Conservation (phyloP, 1,139 yeast species). For the Meyerozyma carpophila region DNA sequence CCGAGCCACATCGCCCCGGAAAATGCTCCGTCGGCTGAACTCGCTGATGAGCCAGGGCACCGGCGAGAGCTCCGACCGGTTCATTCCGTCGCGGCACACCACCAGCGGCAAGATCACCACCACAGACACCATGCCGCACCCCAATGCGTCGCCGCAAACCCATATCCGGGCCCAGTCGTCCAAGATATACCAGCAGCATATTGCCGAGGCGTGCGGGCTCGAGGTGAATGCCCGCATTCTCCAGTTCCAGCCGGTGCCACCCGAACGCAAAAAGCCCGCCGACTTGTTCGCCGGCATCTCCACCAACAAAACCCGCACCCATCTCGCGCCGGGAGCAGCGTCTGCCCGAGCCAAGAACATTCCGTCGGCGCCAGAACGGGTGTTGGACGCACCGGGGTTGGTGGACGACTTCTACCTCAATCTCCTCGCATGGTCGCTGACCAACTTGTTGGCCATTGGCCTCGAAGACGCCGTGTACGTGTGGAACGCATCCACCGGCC, state of each 20-base stretch:
- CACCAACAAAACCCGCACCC: slow-evolving; percentile 6
- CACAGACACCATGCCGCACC: slow-evolving; percentile 28
- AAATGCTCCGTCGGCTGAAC: slow-evolving; percentile 30
- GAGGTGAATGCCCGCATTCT: slow-evolving; percentile 79
- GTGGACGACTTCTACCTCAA: slow-evolving; percentile 90
- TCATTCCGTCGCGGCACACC: slow-evolving; percentile 41
- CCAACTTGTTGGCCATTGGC: slow-evolving; percentile 84
- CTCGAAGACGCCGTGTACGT: slow-evolving; percentile 79
- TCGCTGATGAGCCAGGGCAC: slow-evolving; percentile 27
- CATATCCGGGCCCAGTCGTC: slow-evolving; percentile 68
- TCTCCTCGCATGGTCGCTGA: slow-evolving; percentile 81
- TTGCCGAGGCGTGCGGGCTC: slow-evolving; percentile 92
- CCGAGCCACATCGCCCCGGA: slow-evolving; percentile 15
- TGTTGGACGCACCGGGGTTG: slow-evolving; percentile 93
- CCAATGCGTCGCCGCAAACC: slow-evolving; percentile 46
- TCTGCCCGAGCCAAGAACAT: slow-evolving; percentile 62
- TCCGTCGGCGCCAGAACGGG: slow-evolving; percentile 87
- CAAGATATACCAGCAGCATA: slow-evolving; percentile 72
- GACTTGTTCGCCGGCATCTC: slow-evolving; percentile 32
- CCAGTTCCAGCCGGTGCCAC: slow-evolving; percentile 85
- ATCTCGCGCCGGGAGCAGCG: slow-evolving; percentile 42
- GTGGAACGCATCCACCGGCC: slow-evolving; percentile 88
- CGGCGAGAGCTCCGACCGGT: slow-evolving; percentile 27
- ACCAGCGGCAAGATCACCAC: slow-evolving; percentile 34
- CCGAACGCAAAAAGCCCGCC: slow-evolving; percentile 59